Conservation (phyloP, 495 filamentous ascomycete genomes). For the Penicillium manginii region DNA sequence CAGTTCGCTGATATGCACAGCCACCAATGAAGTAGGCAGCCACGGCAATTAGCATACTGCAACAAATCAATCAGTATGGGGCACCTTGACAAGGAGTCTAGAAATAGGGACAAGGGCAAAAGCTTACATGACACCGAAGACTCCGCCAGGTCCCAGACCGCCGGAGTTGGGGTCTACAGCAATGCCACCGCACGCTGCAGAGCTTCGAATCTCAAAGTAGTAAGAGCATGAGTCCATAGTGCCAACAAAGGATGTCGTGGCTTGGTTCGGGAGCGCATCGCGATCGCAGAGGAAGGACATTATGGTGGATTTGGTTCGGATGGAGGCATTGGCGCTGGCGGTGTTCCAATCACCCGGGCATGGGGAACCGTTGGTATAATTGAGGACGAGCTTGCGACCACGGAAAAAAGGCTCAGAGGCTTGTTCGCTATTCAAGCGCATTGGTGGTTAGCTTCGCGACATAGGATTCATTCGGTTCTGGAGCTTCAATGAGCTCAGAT, state of each 20-base stretch:
- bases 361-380: constrained; percentile 88
- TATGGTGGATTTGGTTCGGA: constrained; percentile 77
- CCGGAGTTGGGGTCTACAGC: constrained; percentile 61
- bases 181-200: constrained; percentile 78
- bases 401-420: constrained; percentile 75
- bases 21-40: constrained; percentile 90
- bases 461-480: not conserved
- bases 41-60: constrained; percentile 68
- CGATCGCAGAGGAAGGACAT: constrained; percentile 94
- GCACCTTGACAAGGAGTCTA: not conserved
- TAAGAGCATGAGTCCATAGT: constrained; percentile 91
- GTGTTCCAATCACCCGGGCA: constrained; percentile 51
- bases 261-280: constrained; percentile 62
- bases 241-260: constrained; percentile 79
- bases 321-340: constrained; percentile 35
- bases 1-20: constrained; percentile 92
- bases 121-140: constrained; percentile 89
- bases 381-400: constrained; percentile 87
- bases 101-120: not conserved
- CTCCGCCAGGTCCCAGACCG: constrained; percentile 79
- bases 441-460: constrained; percentile 13
- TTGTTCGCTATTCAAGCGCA: constrained; percentile 53
- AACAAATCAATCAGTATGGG: constrained; percentile 15
- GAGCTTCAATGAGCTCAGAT: not conserved
- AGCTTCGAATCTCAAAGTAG: constrained; percentile 92